Evolutionary conservation across 345 rosid species (phyloP).

Genomic region (Gossypium sturtianum): DNA sequence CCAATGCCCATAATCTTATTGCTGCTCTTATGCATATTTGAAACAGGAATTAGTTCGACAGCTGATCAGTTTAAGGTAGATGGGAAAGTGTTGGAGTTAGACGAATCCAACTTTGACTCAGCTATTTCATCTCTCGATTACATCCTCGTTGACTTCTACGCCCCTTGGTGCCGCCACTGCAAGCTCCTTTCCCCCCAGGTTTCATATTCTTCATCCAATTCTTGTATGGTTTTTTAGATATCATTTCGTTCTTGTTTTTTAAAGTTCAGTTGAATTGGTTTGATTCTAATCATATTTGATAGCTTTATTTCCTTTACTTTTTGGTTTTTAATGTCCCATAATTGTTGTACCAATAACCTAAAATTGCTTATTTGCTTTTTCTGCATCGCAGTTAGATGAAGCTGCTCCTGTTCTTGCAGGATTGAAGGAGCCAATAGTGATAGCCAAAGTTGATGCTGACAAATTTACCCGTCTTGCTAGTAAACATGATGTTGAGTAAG

Average conservation of each 20-base stretch:
- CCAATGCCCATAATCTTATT: not conserved
- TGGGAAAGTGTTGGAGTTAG: conserved; percentile 73
- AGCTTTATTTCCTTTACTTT: not conserved
- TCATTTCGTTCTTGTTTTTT: not conserved
- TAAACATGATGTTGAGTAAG: conserved; percentile 82
- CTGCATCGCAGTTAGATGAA: conserved; percentile 62
- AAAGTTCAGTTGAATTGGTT: not conserved
- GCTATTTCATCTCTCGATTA: conserved; percentile 70
- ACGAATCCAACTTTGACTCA: conserved; percentile 75
- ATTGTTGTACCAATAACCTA: not conserved
- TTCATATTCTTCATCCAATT: not conserved
- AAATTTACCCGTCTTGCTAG: conserved; percentile 57
- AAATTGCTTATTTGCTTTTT: not conserved
- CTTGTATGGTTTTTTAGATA: conserved; percentile 3
- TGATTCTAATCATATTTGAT: not conserved
- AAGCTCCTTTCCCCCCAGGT: conserved; percentile 88
- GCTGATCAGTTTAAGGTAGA: conserved; percentile 37
- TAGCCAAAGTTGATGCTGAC: conserved; percentile 87
- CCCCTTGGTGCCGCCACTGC: conserved; percentile 99
- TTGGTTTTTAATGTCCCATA: not conserved
- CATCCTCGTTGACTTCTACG: conserved; percentile 83
- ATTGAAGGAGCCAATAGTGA: conserved; percentile 64
- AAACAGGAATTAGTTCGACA: not conserved
- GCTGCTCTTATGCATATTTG: not conserved
- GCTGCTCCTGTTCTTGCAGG: conserved; percentile 78